These are phyloP conservation scores for Carex scoparia DNA, from an alignment of 176 grass and related monocot species.

Conservation along the genomic window DNA sequence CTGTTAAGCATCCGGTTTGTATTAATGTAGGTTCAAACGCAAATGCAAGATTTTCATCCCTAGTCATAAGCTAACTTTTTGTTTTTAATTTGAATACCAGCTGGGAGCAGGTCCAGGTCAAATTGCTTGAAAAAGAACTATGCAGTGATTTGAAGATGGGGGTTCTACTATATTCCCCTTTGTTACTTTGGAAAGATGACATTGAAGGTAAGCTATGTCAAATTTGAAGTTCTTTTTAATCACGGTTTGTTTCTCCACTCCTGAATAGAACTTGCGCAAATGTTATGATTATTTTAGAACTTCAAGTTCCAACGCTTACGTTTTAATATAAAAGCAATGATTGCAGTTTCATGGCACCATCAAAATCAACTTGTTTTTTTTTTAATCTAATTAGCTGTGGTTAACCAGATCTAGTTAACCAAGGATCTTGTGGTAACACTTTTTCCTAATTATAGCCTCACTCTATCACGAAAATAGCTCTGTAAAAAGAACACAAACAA, in stretches of 20 bases:
- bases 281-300: not conserved
- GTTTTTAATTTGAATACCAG: constrained; percentile 76
- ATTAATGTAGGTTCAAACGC: not conserved
- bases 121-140: constrained; percentile 79
- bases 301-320: not conserved
- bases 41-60: not conserved
- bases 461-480: not conserved
- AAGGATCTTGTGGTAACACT: not conserved
- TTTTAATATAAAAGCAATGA: not conserved
- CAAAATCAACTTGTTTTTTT: not conserved
- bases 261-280: not conserved
- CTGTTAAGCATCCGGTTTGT: not conserved
- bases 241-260: not conserved
- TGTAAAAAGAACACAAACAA: not conserved
- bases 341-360: not conserved
- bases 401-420: not conserved
- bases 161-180: constrained; percentile 65
- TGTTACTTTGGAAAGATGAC: constrained; percentile 68
- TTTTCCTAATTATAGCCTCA: not conserved
- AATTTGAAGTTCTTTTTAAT: not conserved
- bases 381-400: not conserved
- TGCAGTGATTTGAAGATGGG: constrained; percentile 46
- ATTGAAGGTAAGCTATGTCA: constrained; percentile 44
- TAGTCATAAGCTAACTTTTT: constrained; percentile 21
- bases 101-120: constrained; percentile 91